Evolutionary conservation across 805 yeast genomes (phyloP).

Genomic region (Hanseniaspora clermontiae): DNA sequence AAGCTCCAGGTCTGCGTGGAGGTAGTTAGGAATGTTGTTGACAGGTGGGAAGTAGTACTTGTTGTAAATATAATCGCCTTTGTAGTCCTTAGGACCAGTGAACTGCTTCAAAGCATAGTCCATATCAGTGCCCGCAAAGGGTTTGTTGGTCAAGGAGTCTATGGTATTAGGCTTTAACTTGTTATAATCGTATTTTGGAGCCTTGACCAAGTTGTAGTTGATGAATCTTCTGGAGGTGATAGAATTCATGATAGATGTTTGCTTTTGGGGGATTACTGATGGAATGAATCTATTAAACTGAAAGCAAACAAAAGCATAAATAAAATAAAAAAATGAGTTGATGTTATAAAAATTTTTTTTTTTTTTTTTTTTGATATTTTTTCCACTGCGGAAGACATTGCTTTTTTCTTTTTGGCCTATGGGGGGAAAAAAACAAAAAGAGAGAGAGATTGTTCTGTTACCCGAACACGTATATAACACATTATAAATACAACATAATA

Average conservation of each 20-base stretch:
- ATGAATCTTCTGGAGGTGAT: constrained; percentile 3
- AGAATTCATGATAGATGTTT: neutral
- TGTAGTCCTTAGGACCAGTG: constrained; percentile 71
- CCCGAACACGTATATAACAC: no score
- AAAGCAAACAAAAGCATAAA: no score
- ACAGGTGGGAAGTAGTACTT: constrained; percentile 58
- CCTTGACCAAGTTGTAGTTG: neutral
- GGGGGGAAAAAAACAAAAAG: no score
- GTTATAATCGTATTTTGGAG: neutral
- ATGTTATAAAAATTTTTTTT: no score
- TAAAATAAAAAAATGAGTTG: no score
- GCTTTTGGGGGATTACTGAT: neutral
- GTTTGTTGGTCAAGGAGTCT: constrained; percentile 23
- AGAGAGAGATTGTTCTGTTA: no score
- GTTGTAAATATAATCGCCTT: constrained; percentile 69
- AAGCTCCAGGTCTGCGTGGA: constrained; percentile 41
- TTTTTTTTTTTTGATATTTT: no score
- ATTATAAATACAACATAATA: no score
- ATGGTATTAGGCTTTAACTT: neutral
- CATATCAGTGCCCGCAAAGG: constrained; percentile 39
- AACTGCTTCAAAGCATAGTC: constrained; percentile 56
- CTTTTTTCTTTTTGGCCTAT: no score
- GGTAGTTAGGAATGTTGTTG: constrained; percentile 60
- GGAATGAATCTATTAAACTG: no score
- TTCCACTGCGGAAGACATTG: no score